A percentile compares a stretch with the other conserved stretches of the same genome.
Evolutionary conservation across 257 asterid genomes (phyloP).

Genomic region (Misopates orontium): DNA sequence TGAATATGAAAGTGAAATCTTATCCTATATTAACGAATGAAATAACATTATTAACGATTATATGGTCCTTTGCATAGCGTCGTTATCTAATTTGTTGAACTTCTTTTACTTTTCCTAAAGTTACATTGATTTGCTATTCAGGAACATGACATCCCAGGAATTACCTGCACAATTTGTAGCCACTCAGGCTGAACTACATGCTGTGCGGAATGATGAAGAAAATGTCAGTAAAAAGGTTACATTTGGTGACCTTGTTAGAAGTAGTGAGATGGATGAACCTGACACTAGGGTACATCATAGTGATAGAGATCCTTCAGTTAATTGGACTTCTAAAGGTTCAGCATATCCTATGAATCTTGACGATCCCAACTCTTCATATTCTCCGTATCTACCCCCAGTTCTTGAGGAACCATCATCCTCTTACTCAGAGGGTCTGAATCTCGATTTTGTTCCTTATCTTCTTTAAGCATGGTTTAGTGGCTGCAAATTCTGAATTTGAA

Average conservation of each 20-base stretch:
- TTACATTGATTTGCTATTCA: conserved; percentile 32
- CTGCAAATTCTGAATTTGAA: conserved; percentile 23
- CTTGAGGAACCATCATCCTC: conserved; percentile 95
- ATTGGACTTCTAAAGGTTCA: conserved; percentile 58
- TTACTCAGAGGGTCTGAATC: conserved; percentile 78
- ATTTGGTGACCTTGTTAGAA: conserved; percentile 75
- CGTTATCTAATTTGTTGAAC: conserved; percentile 19
- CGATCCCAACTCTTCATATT: conserved; percentile 81
- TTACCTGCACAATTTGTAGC: conserved; percentile 44
- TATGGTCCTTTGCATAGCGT: neutral
- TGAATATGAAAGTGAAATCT: neutral
- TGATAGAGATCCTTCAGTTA: conserved; percentile 59
- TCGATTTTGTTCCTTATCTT: conserved; percentile 27
- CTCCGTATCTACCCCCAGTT: conserved; percentile 87
- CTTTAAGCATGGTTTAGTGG: conserved; percentile 28
- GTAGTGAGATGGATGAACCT: conserved; percentile 66
- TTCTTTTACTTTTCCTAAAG: conserved; percentile 14
- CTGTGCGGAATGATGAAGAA: conserved; percentile 50
- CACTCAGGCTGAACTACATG: conserved; percentile 45
- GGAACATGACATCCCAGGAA: conserved; percentile 51
- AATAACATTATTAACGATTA: neutral
- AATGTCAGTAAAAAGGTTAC: conserved; percentile 71
- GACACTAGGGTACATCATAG: conserved; percentile 55
- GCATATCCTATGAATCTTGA: conserved; percentile 49
- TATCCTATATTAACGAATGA: conserved; percentile 9